A percentile compares a stretch with the other conserved stretches of the same genome.
Evolutionary conservation across 345 rosid species (phyloP).

Genomic region (Carallia pectinifolia): DNA sequence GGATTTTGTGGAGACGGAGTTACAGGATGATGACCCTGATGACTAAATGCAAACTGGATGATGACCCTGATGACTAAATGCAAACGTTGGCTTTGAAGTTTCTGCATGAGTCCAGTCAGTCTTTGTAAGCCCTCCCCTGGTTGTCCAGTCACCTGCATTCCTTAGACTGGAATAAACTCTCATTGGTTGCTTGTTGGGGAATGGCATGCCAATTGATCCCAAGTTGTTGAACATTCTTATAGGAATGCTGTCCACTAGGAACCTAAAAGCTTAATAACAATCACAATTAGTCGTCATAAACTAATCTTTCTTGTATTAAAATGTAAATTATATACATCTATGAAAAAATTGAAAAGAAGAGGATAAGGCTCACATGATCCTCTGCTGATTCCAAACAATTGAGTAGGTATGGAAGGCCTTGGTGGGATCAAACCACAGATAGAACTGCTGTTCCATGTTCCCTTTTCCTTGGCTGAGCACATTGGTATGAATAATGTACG

Average conservation of each 20-base stretch:
- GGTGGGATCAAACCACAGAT: slow-evolving; percentile 17
- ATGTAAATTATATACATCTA: too few species aligned
- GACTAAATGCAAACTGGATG: not conserved
- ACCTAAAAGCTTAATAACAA: not conserved
- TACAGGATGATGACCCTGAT: too few species aligned
- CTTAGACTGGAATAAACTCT: slow-evolving; percentile 8
- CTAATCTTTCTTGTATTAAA: too few species aligned
- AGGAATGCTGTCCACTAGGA: slow-evolving; percentile 11
- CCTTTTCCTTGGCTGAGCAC: slow-evolving; percentile 9
- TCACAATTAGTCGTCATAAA: too few species aligned
- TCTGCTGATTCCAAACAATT: slow-evolving; percentile 7
- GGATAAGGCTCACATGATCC: slow-evolving; percentile 1
- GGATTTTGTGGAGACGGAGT: too few species aligned
- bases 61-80: not conserved
- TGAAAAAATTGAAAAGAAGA: too few species aligned
- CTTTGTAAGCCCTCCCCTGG: slow-evolving; percentile 9
- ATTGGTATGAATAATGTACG: slow-evolving; percentile 10
- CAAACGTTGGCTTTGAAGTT: not conserved
- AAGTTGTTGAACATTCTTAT: slow-evolving; percentile 13
- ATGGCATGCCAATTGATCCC: slow-evolving; percentile 1
- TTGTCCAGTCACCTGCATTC: slow-evolving; percentile 17
- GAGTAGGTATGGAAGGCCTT: slow-evolving; percentile 7
- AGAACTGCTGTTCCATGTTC: slow-evolving; percentile 1
- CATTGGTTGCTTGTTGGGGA: slow-evolving; percentile 13
- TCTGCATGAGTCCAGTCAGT: slow-evolving; percentile 7